Conservation (phyloP, 352 stramenopile genomes). For the Phytophthora macrochlamydospora region DNA sequence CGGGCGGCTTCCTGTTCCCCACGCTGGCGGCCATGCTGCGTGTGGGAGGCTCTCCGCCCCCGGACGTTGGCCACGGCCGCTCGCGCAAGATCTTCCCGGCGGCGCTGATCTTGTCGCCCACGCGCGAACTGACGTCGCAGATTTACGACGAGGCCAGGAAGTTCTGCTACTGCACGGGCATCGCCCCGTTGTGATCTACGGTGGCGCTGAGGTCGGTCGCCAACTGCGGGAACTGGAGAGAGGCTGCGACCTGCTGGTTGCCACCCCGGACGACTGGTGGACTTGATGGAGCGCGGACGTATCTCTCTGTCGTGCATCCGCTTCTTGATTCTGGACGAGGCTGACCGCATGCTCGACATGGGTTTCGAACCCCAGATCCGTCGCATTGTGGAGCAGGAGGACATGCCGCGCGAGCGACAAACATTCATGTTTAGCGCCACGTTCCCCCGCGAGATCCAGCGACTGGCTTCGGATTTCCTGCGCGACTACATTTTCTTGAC, state of each 20-base stretch:
- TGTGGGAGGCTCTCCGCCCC: constrained; percentile 57
- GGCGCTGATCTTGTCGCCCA: constrained; percentile 94
- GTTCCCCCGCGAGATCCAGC: constrained; percentile 98
- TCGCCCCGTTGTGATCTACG: constrained; percentile 96
- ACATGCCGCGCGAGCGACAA: constrained; percentile 97
- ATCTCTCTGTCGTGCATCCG: constrained; percentile 91
- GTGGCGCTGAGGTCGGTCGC: constrained; percentile 89
- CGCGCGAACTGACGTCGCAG: constrained; percentile 94
- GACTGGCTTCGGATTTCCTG: constrained; percentile 97
- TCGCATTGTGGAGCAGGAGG: constrained; percentile 98
- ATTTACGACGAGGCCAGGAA: constrained; percentile 96
- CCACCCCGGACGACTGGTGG: constrained; percentile 96
- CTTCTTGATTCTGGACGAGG: constrained; percentile 99
- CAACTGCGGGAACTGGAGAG: constrained; percentile 88
- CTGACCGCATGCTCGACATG: constrained; percentile 99
- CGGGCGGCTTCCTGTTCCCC: constrained; percentile 96
- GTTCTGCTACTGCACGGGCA: constrained; percentile 97
- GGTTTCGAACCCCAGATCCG: constrained; percentile 99
- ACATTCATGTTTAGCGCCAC: constrained; percentile 99
- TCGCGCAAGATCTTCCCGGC: constrained; percentile 91
- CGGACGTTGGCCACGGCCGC: constrained; percentile 55
- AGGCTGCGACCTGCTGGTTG: constrained; percentile 97
- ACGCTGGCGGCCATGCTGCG: constrained; percentile 97
- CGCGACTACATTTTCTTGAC: constrained; percentile 99
- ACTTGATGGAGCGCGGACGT: constrained; percentile 95